Conservation (phyloP, 1,139 yeast genomes). For the Spencermartinsiella ligniputridi region DNA sequence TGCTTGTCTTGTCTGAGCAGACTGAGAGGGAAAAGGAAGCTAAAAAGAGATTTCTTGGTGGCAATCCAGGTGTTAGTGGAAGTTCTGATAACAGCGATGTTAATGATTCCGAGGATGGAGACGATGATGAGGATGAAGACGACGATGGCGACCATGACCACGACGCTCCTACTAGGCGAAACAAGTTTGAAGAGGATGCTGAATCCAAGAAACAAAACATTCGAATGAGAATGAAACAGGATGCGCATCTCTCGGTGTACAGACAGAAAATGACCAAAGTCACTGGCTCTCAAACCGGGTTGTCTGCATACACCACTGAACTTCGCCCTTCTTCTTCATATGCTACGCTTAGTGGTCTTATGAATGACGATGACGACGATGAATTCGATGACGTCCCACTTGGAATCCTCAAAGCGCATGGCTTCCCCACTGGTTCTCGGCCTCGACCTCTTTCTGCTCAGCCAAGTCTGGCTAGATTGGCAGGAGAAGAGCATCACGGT, state of each 20-base stretch:
- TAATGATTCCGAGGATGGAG: constrained; percentile 10
- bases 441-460: constrained; percentile 22
- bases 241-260: constrained; percentile 38
- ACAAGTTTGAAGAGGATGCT: constrained; percentile 25
- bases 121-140: constrained; percentile 12
- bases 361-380: constrained; percentile 32
- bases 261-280: constrained; percentile 41
- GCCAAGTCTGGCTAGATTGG: constrained; percentile 16
- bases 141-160: constrained; percentile 20
- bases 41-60: constrained; percentile 1
- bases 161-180: constrained; percentile 12
- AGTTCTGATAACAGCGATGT: constrained; percentile 13
- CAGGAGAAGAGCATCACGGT: constrained; percentile 4
- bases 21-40: not conserved
- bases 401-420: constrained; percentile 39
- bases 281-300: constrained; percentile 32
- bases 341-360: constrained; percentile 14
- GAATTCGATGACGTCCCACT: constrained; percentile 40
- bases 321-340: constrained; percentile 12
- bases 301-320: constrained; percentile 14
- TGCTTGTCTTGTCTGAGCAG: constrained; percentile 11
- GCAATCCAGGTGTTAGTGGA: constrained; percentile 10
- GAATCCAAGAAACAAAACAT: constrained; percentile 26
- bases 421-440: constrained; percentile 31
- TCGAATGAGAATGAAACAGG: constrained; percentile 36